Base-by-base conservation (phyloP, 1,139 yeast species). In the Lodderomyces parapsilosis region DNA sequence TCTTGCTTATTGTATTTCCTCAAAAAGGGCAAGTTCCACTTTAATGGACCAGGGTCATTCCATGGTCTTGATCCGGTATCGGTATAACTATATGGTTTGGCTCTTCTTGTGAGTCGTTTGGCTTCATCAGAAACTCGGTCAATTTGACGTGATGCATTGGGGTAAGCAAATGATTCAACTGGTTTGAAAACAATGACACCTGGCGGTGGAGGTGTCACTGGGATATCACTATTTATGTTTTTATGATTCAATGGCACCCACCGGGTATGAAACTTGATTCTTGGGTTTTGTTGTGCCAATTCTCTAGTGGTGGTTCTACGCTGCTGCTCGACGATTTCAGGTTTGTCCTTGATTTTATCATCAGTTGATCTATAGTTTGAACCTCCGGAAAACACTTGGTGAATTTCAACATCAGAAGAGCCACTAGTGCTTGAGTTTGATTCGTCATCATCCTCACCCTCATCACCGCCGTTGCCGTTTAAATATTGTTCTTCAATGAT, bases 111-210 rank as follows among this genome's bases (percentile, higher is more conserved):
- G 13, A 61, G 46, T 32, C 66, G 62, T 59, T 82, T 83, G 34
- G 85, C 82, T 56, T 84, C 83, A 49, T 86, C 95, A 36, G 82
- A 67, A 25, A 91, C 76, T 31, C 65, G 63, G 54, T 90, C 96
- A 38, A 80, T 72, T 62, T 86, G 95, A 49, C 77, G 68, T 0
- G 96, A 83, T 41, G 86, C 76, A 60, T 90, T 90, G 41, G 96
- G 83, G 64, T 89, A 90, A 1, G 87, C 78, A 63, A 87, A 86
- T 8, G 90, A 71, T 56, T 90, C 97, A 31, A 82, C 69, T 39
- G 95, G 88, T 56, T 94, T 78, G 70, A 85, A 90, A 4, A 90
- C 96, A 47, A 90, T 57, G 13, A 90, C 91, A 19, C 97, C 96
- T 1, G 93, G 90, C 30, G 97, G 96, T 15, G 98, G 96, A 2